A percentile compares a stretch with the other conserved stretches of the same genome.
Evolutionary conservation across 495 filamentous ascomycete species (phyloP).

Genomic region (Penicillium coprophilum): DNA sequence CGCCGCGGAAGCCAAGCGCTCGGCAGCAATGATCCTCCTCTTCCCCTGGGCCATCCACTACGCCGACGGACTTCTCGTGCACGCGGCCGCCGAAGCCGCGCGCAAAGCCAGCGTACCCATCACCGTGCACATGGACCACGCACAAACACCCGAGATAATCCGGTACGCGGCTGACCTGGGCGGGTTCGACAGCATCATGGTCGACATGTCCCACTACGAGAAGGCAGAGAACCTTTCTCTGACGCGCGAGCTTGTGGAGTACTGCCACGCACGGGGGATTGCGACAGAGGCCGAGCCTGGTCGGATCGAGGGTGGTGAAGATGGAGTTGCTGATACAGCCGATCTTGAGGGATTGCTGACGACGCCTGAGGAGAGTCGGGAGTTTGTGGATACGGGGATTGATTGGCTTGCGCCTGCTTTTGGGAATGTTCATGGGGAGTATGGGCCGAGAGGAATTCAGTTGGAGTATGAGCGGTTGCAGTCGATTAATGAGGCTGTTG

Average conservation of each 20-base stretch:
- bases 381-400: constrained; percentile 77
- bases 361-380: constrained; percentile 71
- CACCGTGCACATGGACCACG: constrained; percentile 75
- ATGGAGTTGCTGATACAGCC: constrained; percentile 73
- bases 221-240: constrained; percentile 74
- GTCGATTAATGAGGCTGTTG: constrained; percentile 61
- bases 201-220: constrained; percentile 80
- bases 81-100: constrained; percentile 63
- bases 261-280: constrained; percentile 74
- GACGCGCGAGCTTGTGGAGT: constrained; percentile 67
- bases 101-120: constrained; percentile 67
- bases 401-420: constrained; percentile 84
- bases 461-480: constrained; percentile 70
- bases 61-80: constrained; percentile 60
- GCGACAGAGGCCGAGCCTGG: constrained; percentile 80
- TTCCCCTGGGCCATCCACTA: constrained; percentile 85
- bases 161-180: constrained; percentile 62
- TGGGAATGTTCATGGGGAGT: constrained; percentile 83
- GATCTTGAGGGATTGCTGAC: constrained; percentile 74
- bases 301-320: constrained; percentile 80
- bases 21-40: constrained; percentile 78
- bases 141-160: constrained; percentile 70
- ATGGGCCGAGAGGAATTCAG: constrained; percentile 70
- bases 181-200: constrained; percentile 79
- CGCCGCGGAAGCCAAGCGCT: constrained; percentile 71